These are phyloP conservation scores for Cladorrhinum sp. DNA, from an alignment of 2,329 filamentous ascomycete species.

Conservation along the genomic window DNA sequence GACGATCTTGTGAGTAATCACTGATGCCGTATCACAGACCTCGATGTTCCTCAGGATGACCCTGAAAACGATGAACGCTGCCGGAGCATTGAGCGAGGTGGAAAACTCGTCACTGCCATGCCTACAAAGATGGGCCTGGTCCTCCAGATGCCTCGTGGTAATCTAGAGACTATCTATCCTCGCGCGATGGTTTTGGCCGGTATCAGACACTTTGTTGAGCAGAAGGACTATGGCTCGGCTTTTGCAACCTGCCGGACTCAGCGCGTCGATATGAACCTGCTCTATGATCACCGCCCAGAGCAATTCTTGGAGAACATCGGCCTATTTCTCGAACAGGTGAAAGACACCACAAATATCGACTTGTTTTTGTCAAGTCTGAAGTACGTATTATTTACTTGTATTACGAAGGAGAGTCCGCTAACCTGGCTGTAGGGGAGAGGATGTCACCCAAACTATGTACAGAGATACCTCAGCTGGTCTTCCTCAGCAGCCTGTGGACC, in stretches of 20 bases:
- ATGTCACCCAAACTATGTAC: slow-evolving; percentile 92
- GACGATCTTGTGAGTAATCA: too few relatives aligned
- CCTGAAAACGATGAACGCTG: slow-evolving; percentile 91
- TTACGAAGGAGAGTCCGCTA: too few relatives aligned
- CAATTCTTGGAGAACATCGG: slow-evolving; percentile 77
- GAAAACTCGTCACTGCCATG: slow-evolving; percentile 81
- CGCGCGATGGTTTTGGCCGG: slow-evolving; percentile 88
- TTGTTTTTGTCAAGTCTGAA: slow-evolving; percentile 87
- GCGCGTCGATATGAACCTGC: slow-evolving; percentile 94
- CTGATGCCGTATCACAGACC: too few relatives aligned
- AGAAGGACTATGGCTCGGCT: slow-evolving; percentile 76
- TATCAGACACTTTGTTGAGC: slow-evolving; percentile 76
- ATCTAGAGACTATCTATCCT: slow-evolving; percentile 91
- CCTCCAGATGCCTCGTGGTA: slow-evolving; percentile 93
- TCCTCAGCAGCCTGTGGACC: slow-evolving; percentile 7
- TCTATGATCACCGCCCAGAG: slow-evolving; percentile 86
- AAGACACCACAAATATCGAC: slow-evolving; percentile 78
- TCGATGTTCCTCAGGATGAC: slow-evolving; percentile 69
- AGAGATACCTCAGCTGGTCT: slow-evolving; percentile 68
- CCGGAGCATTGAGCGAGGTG: slow-evolving; percentile 85
- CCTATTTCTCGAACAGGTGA: slow-evolving; percentile 79
- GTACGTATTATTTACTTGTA: too few relatives aligned
- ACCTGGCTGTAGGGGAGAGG: slow-evolving; percentile 81
- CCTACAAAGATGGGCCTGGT: slow-evolving; percentile 82
- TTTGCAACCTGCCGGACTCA: slow-evolving; percentile 89